Evolutionary conservation across 768 basidiomycete species (phyloP).

Genomic region (Collybiopsis luxurians): DNA sequence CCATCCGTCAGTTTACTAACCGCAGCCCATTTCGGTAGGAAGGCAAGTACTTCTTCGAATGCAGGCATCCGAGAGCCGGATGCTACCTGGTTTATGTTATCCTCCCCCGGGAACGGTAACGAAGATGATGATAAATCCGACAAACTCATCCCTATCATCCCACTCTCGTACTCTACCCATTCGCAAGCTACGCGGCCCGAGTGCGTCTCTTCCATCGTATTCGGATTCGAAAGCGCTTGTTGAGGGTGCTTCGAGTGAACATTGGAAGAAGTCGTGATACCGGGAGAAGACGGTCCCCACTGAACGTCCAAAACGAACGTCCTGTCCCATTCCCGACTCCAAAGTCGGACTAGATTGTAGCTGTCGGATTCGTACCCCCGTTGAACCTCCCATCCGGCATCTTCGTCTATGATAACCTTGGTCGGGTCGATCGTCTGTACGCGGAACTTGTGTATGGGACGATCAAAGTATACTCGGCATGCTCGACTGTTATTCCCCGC

Average conservation of each 20-base stretch:
- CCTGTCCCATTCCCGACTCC: conserved; percentile 59
- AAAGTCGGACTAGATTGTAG: conserved; percentile 41
- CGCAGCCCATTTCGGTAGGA: conserved; percentile 68
- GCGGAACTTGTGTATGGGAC: conserved; percentile 38
- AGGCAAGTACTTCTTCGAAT: conserved; percentile 60
- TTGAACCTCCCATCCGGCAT: conserved; percentile 11
- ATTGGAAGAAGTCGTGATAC: background rate
- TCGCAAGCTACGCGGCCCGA: conserved; percentile 55
- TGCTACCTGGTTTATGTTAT: no score
- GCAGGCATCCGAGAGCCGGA: conserved; percentile 56
- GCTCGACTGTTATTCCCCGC: conserved; percentile 59
- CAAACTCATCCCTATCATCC: conserved; percentile 40
- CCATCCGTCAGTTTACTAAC: conserved; percentile 55
- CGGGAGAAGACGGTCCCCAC: conserved; percentile 30
- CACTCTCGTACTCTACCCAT: conserved; percentile 69
- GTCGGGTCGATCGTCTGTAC: conserved; percentile 20
- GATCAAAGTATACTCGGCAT: conserved; percentile 60
- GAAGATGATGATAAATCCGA: background rate
- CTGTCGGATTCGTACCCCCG: conserved; percentile 10
- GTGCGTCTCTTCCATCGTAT: conserved; percentile 10
- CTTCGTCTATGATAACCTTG: conserved; percentile 9
- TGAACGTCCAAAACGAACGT: conserved; percentile 51
- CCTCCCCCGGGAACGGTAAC: no score
- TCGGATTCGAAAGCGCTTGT: background rate
- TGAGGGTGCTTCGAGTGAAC: background rate